Evolutionary conservation across 805 yeast genomes (phyloP).

Genomic region (Yarrowia divulgata): DNA sequence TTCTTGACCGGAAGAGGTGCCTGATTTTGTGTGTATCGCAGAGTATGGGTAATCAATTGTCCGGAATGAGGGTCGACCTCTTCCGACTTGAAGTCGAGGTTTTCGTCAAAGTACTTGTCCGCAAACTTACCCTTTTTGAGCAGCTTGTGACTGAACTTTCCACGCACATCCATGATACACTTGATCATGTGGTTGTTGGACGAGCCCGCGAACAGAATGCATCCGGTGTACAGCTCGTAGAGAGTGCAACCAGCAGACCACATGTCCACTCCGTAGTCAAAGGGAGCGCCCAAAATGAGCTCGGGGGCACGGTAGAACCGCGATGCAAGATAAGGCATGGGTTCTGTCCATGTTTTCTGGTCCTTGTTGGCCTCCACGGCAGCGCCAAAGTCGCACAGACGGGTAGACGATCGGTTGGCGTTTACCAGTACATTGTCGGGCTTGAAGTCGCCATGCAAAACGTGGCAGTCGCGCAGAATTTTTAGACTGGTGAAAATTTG

Average conservation of each 20-base stretch:
- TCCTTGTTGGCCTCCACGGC: constrained; percentile 56
- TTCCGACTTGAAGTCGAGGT: constrained; percentile 45
- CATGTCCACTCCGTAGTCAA: constrained; percentile 74
- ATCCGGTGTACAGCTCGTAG: constrained; percentile 92
- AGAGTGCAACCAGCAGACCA: constrained; percentile 96
- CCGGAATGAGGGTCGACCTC: constrained; percentile 45
- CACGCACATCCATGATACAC: constrained; percentile 49
- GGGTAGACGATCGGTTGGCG: constrained; percentile 66
- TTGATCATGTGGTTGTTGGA: constrained; percentile 74
- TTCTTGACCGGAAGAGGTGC: constrained; percentile 17
- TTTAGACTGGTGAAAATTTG: constrained; percentile 77
- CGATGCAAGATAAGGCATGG: constrained; percentile 55
- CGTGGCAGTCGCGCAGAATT: constrained; percentile 69
- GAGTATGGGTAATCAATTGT: constrained; percentile 41
- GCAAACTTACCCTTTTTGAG: constrained; percentile 47
- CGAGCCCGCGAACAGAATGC: constrained; percentile 87
- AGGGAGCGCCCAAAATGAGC: constrained; percentile 70
- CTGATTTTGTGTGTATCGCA: constrained; percentile 37
- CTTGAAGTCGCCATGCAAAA: constrained; percentile 89
- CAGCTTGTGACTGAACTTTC: constrained; percentile 48
- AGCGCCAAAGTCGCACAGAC: constrained; percentile 89
- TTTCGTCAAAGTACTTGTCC: constrained; percentile 46
- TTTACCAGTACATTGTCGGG: constrained; percentile 87
- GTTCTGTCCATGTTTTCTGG: constrained; percentile 41
- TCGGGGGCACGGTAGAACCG: constrained; percentile 84